Conservation (phyloP, 176 grass and related monocot genomes). For the Dendrocalamus sinicus region DNA sequence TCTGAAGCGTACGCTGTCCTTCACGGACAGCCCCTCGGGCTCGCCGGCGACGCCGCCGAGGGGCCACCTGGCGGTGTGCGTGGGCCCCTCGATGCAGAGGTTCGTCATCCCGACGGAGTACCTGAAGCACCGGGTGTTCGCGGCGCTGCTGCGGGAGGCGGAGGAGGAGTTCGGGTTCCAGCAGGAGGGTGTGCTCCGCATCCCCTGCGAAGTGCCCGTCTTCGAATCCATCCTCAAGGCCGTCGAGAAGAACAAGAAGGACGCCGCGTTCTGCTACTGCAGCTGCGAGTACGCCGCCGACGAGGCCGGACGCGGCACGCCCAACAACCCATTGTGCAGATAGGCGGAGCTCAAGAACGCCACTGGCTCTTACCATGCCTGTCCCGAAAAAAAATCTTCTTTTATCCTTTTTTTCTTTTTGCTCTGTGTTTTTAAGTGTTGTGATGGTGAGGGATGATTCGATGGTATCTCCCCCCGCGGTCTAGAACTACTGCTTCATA, state of each 20-base stretch:
- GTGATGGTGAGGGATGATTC: constrained; percentile 62
- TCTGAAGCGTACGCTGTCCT: constrained; percentile 83
- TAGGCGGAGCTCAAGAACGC: neutral
- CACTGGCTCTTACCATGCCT: neutral
- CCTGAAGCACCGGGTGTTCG: constrained; percentile 66
- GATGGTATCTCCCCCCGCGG: constrained; percentile 57
- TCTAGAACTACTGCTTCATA: constrained; percentile 28
- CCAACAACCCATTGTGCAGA: constrained; percentile 64
- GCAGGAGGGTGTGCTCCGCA: constrained; percentile 78
- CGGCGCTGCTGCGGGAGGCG: constrained; percentile 64
- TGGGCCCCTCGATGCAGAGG: constrained; percentile 59
- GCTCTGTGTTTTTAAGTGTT: neutral
- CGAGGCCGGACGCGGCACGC: constrained; percentile 29
- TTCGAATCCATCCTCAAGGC: constrained; percentile 59
- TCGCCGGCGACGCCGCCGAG: constrained; percentile 43
- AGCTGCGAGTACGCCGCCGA: constrained; percentile 54
- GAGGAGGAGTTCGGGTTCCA: constrained; percentile 89
- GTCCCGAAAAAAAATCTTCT: neutral
- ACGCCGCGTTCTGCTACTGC: constrained; percentile 53
- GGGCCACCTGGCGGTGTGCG: constrained; percentile 71
- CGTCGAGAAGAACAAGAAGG: constrained; percentile 65
- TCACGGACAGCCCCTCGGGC: constrained; percentile 55
- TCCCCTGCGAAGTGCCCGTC: constrained; percentile 70
- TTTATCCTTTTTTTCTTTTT: neutral
- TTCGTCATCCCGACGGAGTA: constrained; percentile 81